Evolutionary conservation across 2,329 filamentous ascomycete species (phyloP), one percentile per base, ranked within the genome.

Genomic region (Aaosphaeria pasadenensis): DNA sequence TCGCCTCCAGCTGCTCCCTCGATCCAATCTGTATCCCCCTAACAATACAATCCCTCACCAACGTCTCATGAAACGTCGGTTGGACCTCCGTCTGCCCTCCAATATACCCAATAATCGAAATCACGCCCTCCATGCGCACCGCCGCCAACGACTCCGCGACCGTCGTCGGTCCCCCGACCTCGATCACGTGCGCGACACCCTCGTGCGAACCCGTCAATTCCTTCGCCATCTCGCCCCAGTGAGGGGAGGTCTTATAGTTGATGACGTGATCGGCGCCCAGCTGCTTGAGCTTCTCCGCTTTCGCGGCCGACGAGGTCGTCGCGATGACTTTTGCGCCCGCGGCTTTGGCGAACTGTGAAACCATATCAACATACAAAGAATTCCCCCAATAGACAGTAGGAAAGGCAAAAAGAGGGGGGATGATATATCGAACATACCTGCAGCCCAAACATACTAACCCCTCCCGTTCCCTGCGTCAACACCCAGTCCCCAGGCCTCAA

Each of bases 381-480:
- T 3, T 24, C 17, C 17, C 17, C 17, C 17, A 24, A 24, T 24
- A 24, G 17, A 24, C 17, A 24, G 17, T 3, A 24, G 17, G 17
- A 24, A 24, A 24, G 17, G 17, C 17, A 24, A 24, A 24, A 24
- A 24, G 17, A 24, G 17, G 17, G 17, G 17, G 17, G 17, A 24
- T 24, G 17, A 24, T 24, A 3, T 24, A 24, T 24, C 17, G 17
- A 24, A 24, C 17, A 24, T 24, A 24, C 17, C 17, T 24, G 17
- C 17, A 24, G 17, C 17, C 17, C 17, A 50, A 84, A 84, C 48
- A 86, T 72, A 50, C 76, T 79, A 6, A 86, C 83, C 47, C 83
- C 83, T 17, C 84, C 84, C 0, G 82, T 86, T 11, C 84, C 84
- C 66, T 86, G 81, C 1, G 82, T 81, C 17, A 87, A 72, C 2